These are phyloP conservation scores for Colletotrichum destructivum DNA, from an alignment of 2,329 filamentous ascomycete genomes.

Conservation along the genomic window DNA sequence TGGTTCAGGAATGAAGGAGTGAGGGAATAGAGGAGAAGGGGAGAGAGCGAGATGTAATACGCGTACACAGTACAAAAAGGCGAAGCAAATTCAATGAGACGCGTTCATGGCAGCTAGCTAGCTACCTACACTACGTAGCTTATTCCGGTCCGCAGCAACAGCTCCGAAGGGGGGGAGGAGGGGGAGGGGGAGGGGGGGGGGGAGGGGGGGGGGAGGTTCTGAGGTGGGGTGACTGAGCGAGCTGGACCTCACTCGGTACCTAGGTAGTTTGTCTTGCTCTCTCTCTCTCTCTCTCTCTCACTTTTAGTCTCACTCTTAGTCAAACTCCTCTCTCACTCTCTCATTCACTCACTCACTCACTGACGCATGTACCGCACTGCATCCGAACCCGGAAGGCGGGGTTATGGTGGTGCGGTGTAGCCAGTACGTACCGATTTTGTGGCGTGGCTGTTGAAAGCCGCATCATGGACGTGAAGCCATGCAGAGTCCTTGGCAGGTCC, in stretches of 20 bases:
- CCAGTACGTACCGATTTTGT: background rate
- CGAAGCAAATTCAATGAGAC: background rate
- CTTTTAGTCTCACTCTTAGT: too few species aligned
- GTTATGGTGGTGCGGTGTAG: background rate
- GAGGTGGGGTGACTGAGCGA: constrained; percentile 9
- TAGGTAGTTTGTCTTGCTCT: too few species aligned
- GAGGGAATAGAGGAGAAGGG: background rate
- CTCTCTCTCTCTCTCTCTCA: too few species aligned
- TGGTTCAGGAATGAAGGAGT: background rate
- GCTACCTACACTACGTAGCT: too few species aligned
- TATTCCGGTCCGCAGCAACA: background rate
- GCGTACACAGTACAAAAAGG: background rate
- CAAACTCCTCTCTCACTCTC: background rate
- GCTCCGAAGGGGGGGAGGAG: too few species aligned
- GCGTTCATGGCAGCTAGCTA: background rate
- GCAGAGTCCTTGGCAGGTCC: constrained; percentile 18
- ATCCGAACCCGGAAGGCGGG: constrained; percentile 9
- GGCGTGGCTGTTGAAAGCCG: background rate
- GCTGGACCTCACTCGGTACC: background rate
- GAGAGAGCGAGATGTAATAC: too few species aligned
- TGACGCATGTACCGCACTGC: background rate
- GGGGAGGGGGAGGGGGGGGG: too few species aligned
- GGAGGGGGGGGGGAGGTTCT: background rate
- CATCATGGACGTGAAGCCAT: constrained; percentile 14
- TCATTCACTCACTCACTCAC: too few species aligned